Evolutionary conservation across 2,329 filamentous ascomycete species (phyloP).

Genomic region (Penicillium italicum): DNA sequence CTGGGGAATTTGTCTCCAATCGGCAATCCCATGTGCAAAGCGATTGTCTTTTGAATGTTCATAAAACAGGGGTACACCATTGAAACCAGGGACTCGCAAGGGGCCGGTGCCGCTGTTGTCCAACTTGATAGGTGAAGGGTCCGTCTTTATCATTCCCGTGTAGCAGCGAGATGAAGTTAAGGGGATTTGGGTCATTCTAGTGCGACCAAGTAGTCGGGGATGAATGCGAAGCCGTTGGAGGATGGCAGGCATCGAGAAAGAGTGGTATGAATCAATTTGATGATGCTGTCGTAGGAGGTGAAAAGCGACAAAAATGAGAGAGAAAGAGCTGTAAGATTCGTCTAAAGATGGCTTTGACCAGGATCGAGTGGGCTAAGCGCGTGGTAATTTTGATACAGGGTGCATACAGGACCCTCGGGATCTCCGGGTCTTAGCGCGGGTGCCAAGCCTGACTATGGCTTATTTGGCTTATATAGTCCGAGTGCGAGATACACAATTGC

Average conservation of each 20-base stretch:
- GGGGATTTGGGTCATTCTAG: neutral
- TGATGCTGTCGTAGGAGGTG: neutral
- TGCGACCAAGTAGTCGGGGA: constrained; percentile 1
- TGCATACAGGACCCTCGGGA: neutral
- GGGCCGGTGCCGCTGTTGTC: constrained; percentile 6
- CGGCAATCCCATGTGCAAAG: constrained; percentile 7
- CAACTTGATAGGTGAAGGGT: constrained; percentile 1
- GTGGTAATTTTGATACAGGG: constrained; percentile 1
- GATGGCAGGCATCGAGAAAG: neutral
- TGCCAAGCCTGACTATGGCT: too few species aligned
- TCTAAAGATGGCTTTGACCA: too few species aligned
- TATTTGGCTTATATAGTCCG: too few species aligned
- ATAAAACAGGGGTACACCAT: constrained; percentile 3
- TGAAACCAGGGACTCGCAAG: constrained; percentile 6
- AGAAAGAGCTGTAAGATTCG: too few species aligned
- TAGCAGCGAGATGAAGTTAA: neutral
- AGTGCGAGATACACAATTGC: too few species aligned
- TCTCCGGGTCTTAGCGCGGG: too few species aligned
- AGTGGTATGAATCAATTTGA: neutral
- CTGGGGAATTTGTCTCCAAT: constrained; percentile 4
- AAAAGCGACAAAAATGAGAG: neutral
- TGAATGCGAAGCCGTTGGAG: constrained; percentile 1
- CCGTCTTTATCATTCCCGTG: neutral
- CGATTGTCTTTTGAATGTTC: constrained; percentile 6
- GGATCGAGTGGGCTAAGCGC: neutral